phyloP scores from a whole-genome alignment of 495 filamentous ascomycete species.

The Penicillium riverlandense region DNA sequence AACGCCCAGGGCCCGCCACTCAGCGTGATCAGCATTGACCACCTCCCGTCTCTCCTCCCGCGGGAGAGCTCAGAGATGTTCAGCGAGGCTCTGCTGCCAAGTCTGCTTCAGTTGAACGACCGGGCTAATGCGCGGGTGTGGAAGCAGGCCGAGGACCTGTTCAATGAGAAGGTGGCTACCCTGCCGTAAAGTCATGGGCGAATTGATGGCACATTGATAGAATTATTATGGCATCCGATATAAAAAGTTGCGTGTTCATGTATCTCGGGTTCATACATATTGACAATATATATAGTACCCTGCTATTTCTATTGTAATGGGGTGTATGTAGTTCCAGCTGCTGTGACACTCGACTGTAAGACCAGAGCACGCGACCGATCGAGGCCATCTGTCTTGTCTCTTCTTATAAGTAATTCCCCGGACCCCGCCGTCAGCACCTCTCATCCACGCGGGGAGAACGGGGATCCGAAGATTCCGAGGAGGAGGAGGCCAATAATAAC shows the following conservation, averaged over 20 bases:
- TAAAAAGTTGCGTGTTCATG: conserved; percentile 10
- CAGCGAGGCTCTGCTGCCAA: conserved; percentile 69
- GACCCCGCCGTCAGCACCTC: too few species aligned
- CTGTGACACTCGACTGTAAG: neutral
- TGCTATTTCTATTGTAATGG: too few species aligned
- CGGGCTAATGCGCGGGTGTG: conserved; percentile 68
- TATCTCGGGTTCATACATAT: too few species aligned
- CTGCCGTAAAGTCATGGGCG: conserved; percentile 41
- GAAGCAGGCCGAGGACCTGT: conserved; percentile 75
- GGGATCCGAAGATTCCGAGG: conserved; percentile 16
- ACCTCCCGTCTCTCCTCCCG: conserved; percentile 80
- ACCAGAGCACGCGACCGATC: too few species aligned
- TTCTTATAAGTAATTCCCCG: too few species aligned
- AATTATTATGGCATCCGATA: conserved; percentile 5
- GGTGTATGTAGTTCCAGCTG: neutral
- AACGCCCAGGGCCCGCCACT: conserved; percentile 50
- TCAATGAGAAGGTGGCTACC: conserved; percentile 74
- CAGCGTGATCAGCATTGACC: conserved; percentile 82
- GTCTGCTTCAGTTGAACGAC: conserved; percentile 70
- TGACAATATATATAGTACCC: neutral
- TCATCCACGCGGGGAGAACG: conserved; percentile 11
- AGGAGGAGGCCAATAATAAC: conserved; percentile 8
- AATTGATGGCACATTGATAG: conserved; percentile 15
- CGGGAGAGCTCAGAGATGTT: conserved; percentile 86
- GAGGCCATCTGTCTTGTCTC: too few species aligned